Percentiles rank a stretch among this genome's conserved stretches.
phyloP scores from a whole-genome alignment of 306 rosid species.

The Chamaecrista fasciculata region DNA sequence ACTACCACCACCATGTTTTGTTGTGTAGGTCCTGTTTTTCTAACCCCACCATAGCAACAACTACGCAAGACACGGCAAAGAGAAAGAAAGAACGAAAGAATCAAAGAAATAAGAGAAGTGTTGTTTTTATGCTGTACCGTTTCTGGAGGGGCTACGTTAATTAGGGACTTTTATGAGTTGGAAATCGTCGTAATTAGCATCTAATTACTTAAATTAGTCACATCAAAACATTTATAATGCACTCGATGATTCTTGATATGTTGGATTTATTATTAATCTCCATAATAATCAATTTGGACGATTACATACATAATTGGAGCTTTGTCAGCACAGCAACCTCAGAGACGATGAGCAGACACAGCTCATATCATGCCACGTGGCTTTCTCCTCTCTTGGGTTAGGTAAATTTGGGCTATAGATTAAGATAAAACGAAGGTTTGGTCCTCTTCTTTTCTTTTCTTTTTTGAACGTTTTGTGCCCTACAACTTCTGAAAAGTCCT shows the following conservation, averaged over 20 bases:
- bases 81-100: neutral
- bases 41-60: slow-evolving; percentile 42
- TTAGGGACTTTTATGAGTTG: slow-evolving; percentile 38
- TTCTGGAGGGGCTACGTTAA: slow-evolving; percentile 21
- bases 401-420: slow-evolving; percentile 22
- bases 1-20: slow-evolving; percentile 17
- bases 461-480: neutral
- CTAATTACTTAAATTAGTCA: slow-evolving; percentile 14
- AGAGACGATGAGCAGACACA: neutral
- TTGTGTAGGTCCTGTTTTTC: slow-evolving; percentile 50
- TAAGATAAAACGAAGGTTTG: neutral
- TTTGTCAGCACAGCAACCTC: neutral
- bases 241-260: neutral
- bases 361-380: slow-evolving; percentile 13
- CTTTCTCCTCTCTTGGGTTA: neutral
- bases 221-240: slow-evolving; percentile 14
- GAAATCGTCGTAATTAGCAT: slow-evolving; percentile 28
- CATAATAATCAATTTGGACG: neutral
- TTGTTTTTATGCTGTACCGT: slow-evolving; percentile 36
- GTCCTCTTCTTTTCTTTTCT: slow-evolving; percentile 1
- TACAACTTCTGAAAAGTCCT: neutral
- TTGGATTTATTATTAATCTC: neutral
- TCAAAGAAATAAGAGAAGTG: neutral
- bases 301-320: neutral
- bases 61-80: neutral